Evolutionary conservation across 352 stramenopile genomes (phyloP).

Genomic region (Blastocystis sp.): DNA sequence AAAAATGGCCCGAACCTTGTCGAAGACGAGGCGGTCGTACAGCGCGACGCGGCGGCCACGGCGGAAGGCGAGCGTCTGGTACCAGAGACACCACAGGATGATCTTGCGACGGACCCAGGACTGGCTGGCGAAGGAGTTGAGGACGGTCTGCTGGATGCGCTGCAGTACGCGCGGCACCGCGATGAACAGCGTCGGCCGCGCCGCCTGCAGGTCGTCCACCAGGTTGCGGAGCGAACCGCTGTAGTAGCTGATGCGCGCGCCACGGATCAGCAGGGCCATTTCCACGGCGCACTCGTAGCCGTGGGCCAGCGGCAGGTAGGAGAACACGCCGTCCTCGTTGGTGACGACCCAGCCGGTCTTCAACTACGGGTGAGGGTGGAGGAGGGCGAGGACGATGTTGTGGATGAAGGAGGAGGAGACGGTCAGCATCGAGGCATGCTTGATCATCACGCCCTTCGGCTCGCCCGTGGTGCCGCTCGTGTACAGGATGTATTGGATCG

Average conservation of each 20-base stretch:
- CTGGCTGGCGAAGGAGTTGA: not conserved
- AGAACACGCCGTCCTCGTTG: conserved; percentile 69
- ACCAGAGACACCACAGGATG: not conserved
- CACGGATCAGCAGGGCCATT: conserved; percentile 70
- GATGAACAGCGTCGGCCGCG: conserved; percentile 70
- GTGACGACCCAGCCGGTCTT: conserved; percentile 3
- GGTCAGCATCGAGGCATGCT: conserved; percentile 73
- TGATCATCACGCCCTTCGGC: conserved; percentile 91
- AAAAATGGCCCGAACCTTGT: conserved; percentile 85
- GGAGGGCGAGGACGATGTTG: not conserved
- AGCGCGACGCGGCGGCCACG: conserved; percentile 76
- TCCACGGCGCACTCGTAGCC: conserved; percentile 72
- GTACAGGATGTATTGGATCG: conserved; percentile 79
- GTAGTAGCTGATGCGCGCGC: conserved; percentile 68
- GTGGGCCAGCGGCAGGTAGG: conserved; percentile 70
- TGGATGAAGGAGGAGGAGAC: conserved; percentile 22
- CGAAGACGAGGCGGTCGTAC: conserved; percentile 90
- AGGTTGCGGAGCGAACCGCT: conserved; percentile 67
- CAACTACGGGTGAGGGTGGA: not conserved
- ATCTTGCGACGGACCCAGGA: conserved; percentile 1
- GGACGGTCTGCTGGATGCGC: conserved; percentile 65
- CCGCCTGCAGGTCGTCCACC: conserved; percentile 48
- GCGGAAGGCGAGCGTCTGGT: conserved; percentile 70
- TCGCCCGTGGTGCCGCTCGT: conserved; percentile 90
- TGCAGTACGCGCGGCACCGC: conserved; percentile 73